A percentile compares a stretch with the other conserved stretches of the same genome.
These are phyloP conservation scores for Pythium pyrilobum DNA, from an alignment of 352 stramenopile species.

Conservation along the genomic window DNA sequence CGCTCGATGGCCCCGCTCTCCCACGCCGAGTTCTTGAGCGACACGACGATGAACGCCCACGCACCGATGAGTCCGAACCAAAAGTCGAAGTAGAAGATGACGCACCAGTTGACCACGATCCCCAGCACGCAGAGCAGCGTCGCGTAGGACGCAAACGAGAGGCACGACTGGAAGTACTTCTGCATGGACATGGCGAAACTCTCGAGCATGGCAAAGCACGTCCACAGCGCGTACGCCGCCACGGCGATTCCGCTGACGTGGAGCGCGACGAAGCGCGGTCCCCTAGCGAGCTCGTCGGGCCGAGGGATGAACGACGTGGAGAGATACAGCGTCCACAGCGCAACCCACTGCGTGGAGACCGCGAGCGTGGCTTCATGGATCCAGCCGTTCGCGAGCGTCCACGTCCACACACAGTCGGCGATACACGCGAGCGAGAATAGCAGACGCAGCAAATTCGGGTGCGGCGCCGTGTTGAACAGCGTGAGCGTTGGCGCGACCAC, in stretches of 20 bases:
- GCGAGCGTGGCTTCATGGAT: slow-evolving; percentile 2
- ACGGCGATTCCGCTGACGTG: slow-evolving; percentile 5
- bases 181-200: slow-evolving; percentile 2
- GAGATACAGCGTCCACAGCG: slow-evolving; percentile 14
- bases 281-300: neutral
- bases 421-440: neutral
- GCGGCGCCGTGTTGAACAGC: slow-evolving; percentile 1
- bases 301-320: slow-evolving; percentile 6
- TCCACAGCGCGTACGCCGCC: slow-evolving; percentile 10
- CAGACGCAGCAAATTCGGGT: slow-evolving; percentile 6
- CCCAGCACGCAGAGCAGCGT: slow-evolving; percentile 14
- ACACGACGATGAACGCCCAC: slow-evolving; percentile 3
- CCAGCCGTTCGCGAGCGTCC: neutral
- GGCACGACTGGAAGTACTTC: slow-evolving; percentile 10
- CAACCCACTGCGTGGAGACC: neutral
- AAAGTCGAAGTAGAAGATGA: slow-evolving; percentile 9
- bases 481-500: slow-evolving; percentile 2
- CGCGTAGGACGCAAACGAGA: slow-evolving; percentile 10
- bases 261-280: neutral
- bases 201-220: slow-evolving; percentile 4
- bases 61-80: slow-evolving; percentile 6
- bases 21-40: slow-evolving; percentile 8
- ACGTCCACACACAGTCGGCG: neutral
- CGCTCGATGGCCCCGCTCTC: slow-evolving; percentile 5
- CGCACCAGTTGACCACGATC: slow-evolving; percentile 11